These are phyloP conservation scores for Ceratocystis variospora DNA, from an alignment of 2,329 filamentous ascomycete genomes.

Conservation along the genomic window DNA sequence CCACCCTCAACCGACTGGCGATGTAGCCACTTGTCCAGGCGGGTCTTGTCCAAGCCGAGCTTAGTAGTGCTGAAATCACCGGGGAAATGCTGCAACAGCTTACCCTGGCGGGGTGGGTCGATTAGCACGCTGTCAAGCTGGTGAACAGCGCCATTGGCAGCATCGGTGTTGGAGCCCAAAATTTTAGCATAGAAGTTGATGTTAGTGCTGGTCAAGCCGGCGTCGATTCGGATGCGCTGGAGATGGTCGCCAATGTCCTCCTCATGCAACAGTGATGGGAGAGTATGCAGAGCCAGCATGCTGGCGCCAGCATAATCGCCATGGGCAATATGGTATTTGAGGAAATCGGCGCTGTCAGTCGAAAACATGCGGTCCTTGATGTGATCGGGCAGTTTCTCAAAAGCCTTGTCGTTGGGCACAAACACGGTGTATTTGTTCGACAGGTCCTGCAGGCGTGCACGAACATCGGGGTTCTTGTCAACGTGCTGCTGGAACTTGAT, in stretches of 20 bases:
- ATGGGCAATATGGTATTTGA: slow-evolving; percentile 62
- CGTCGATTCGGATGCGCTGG: slow-evolving; percentile 59
- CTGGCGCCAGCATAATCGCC: slow-evolving; percentile 52
- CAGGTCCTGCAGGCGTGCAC: slow-evolving; percentile 61
- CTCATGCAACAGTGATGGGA: slow-evolving; percentile 53
- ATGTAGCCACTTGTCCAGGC: slow-evolving; percentile 48
- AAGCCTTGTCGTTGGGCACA: slow-evolving; percentile 63
- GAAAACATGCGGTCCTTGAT: slow-evolving; percentile 44
- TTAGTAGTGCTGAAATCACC: slow-evolving; percentile 64
- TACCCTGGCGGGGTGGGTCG: slow-evolving; percentile 52
- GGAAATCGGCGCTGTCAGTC: slow-evolving; percentile 36
- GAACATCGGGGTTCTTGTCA: slow-evolving; percentile 55
- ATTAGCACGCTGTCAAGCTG: slow-evolving; percentile 61
- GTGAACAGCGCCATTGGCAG: slow-evolving; percentile 70
- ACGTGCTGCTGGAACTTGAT: slow-evolving; percentile 12
- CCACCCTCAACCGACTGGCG: slow-evolving; percentile 44
- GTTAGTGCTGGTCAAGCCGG: slow-evolving; percentile 47
- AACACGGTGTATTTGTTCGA: slow-evolving; percentile 63
- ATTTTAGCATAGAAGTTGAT: slow-evolving; percentile 69
- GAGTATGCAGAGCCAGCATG: slow-evolving; percentile 57
- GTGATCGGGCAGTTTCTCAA: slow-evolving; percentile 45
- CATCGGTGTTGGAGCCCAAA: slow-evolving; percentile 48
- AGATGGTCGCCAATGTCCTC: slow-evolving; percentile 46
- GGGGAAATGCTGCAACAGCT: slow-evolving; percentile 50
- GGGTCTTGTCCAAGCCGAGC: slow-evolving; percentile 60